phyloP scores from a whole-genome alignment of 1,139 yeast genomes.

The Torulaspora pretoriensis region DNA sequence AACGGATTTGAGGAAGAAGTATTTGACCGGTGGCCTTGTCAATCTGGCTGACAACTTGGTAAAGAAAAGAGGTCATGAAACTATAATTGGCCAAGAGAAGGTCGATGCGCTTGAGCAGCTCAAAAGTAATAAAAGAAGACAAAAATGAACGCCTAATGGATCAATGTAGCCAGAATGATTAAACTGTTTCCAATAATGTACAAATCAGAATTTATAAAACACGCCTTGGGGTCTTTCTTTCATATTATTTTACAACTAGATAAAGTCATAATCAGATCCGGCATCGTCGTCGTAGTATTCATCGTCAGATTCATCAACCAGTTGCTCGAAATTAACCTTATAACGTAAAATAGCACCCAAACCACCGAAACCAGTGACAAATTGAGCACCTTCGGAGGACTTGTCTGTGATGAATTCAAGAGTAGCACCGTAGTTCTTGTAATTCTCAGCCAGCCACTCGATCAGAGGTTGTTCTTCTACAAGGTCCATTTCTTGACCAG shows the following conservation, averaged over 20 bases:
- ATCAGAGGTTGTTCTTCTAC: constrained; percentile 76
- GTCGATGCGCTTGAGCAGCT: constrained; percentile 69
- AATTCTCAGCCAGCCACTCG: constrained; percentile 98
- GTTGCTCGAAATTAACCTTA: constrained; percentile 93
- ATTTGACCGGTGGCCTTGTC: constrained; percentile 77
- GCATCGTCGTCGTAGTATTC: constrained; percentile 82
- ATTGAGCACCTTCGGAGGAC: constrained; percentile 97
- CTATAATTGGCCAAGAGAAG: constrained; percentile 66
- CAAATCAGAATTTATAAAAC: constrained; percentile 9
- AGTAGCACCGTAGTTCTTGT: constrained; percentile 88
- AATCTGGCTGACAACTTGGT: constrained; percentile 83
- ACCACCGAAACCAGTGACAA: constrained; percentile 97
- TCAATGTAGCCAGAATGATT: neutral
- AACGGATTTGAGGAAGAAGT: constrained; percentile 65
- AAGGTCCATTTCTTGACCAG: constrained; percentile 87
- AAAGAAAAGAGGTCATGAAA: constrained; percentile 64
- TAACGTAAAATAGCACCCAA: constrained; percentile 94
- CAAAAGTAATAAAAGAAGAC: constrained; percentile 39
- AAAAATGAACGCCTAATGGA: constrained; percentile 4
- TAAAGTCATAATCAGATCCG: constrained; percentile 43
- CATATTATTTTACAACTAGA: constrained; percentile 22
- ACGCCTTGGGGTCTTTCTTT: constrained; percentile 2
- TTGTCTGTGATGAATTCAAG: constrained; percentile 94
- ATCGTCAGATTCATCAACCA: constrained; percentile 83
- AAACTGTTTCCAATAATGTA: constrained; percentile 8